phyloP scores from a whole-genome alignment of 495 filamentous ascomycete genomes.

The Neurospora sp. region DNA sequence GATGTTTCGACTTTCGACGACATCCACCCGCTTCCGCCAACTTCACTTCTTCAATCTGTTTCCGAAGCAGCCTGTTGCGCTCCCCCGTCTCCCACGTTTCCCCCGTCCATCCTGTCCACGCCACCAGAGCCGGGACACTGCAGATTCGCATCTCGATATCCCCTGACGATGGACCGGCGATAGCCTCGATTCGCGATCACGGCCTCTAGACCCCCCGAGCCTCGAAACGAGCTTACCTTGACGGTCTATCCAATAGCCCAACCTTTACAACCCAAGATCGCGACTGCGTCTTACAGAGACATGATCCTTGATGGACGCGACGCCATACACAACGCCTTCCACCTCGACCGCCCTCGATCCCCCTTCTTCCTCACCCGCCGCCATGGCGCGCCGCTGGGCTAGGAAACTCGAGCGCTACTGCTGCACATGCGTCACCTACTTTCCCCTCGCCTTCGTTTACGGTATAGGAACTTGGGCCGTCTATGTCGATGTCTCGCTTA shows the following conservation, averaged over 20 bases:
- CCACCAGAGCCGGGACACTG: neutral
- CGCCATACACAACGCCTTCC: slow-evolving; percentile 13
- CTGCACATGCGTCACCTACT: slow-evolving; percentile 69
- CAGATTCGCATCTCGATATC: neutral
- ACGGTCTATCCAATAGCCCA: neutral
- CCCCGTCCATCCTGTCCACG: neutral
- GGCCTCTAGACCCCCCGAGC: neutral
- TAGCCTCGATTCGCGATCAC: neutral
- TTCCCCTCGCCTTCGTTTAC: slow-evolving; percentile 85
- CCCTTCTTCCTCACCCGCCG: slow-evolving; percentile 3
- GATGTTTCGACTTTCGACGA: neutral
- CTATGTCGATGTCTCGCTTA: slow-evolving; percentile 74
- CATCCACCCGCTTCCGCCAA: neutral
- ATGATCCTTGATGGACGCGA: slow-evolving; percentile 14
- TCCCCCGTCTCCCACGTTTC: neutral
- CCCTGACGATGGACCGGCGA: neutral
- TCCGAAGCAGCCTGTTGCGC: neutral
- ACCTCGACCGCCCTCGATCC: neutral
- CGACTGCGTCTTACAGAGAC: neutral
- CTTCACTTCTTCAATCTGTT: neutral
- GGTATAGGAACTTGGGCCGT: slow-evolving; percentile 80
- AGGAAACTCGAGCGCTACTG: slow-evolving; percentile 74
- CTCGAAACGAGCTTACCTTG: neutral
- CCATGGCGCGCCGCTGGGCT: slow-evolving; percentile 49
- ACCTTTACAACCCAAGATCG: neutral